Conservation (phyloP, 495 filamentous ascomycete species). For the Penicillium atrosanguineum region DNA sequence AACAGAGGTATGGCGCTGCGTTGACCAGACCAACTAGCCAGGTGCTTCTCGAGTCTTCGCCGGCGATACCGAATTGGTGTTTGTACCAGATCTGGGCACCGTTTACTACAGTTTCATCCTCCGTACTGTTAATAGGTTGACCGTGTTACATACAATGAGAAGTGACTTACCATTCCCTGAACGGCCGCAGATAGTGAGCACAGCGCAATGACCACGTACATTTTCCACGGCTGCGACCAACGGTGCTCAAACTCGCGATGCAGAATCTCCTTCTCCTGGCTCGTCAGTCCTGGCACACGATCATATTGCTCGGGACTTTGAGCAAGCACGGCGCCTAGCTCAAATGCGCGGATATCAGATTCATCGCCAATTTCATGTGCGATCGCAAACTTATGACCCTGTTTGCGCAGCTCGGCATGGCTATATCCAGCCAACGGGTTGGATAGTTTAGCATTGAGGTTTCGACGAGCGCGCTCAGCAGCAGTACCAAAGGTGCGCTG, state of each 20-base stretch:
- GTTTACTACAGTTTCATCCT: constrained; percentile 77
- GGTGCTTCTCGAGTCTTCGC: constrained; percentile 28
- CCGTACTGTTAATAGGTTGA: background rate
- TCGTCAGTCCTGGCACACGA: constrained; percentile 51
- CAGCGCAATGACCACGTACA: constrained; percentile 65
- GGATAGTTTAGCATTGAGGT: constrained; percentile 59
- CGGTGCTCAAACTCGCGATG: constrained; percentile 62
- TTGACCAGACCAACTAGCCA: constrained; percentile 70
- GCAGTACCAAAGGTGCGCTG: constrained; percentile 33
- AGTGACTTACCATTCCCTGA: constrained; percentile 62
- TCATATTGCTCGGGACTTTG: constrained; percentile 56
- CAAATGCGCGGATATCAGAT: constrained; percentile 65
- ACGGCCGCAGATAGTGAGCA: constrained; percentile 65
- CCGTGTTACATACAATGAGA: background rate
- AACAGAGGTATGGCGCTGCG: constrained; percentile 69
- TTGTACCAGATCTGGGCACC: constrained; percentile 76
- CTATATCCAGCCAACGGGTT: constrained; percentile 68
- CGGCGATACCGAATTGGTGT: constrained; percentile 64
- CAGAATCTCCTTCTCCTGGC: constrained; percentile 56
- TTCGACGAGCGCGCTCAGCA: constrained; percentile 51
- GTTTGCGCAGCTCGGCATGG: constrained; percentile 55
- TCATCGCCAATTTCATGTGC: constrained; percentile 59
- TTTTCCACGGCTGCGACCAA: constrained; percentile 69
- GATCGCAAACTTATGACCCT: constrained; percentile 65
- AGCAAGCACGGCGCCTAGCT: constrained; percentile 70